Base-by-base conservation (phyloP, 352 stramenopile species). In the Phytopythium kandeliae region DNA sequence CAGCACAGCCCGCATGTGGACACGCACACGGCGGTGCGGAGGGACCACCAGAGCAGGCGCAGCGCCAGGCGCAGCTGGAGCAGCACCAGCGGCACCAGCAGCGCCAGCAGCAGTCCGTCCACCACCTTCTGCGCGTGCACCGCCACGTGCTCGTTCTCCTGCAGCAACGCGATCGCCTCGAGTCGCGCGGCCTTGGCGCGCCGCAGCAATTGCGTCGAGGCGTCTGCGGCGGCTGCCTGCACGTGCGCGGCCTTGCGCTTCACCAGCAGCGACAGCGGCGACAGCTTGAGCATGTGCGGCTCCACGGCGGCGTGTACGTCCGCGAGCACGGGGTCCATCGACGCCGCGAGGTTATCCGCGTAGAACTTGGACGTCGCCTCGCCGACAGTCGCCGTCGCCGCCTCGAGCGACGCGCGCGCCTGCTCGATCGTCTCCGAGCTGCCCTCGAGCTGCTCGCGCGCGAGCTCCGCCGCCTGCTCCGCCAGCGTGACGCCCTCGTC, bases 401-500 rank as follows among this genome's bases (percentile, higher is more conserved):
- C 54, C 36, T 76, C 62, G 21, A 86, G 37, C 41, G 69, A 69
- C 24, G 59, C 65, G n/a, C 86, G 66, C 19, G 83, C 65, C 25
- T 83, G 63, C 17, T 72, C 65, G 26, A 91, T 42, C 16, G 65
- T 69, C 22, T 58, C 65, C 9, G 66, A 70, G 40, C 72, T 70
- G 19, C 77, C 42, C 48, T 77, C 63, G 0, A 79, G 63, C 48
- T 78, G 75, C 33, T 82, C 56, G 19, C 71, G 71, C 28, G 81
- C 54, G 36, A 58, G 58, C 9, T 48, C 57, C 19, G 74, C 59
- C 1, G 66, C 58, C 45, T 69, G 61, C 26, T 67, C 58, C 6
- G 73, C 73, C 28, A 88, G 50, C 17, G 81, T 59, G 45, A 88
- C 67, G n/a, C 78, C 72, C 53, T 87, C 76, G 61, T 92, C 81